Evolutionary conservation across 2,329 filamentous ascomycete genomes (phyloP).

Genomic region (Amauroascus niger): DNA sequence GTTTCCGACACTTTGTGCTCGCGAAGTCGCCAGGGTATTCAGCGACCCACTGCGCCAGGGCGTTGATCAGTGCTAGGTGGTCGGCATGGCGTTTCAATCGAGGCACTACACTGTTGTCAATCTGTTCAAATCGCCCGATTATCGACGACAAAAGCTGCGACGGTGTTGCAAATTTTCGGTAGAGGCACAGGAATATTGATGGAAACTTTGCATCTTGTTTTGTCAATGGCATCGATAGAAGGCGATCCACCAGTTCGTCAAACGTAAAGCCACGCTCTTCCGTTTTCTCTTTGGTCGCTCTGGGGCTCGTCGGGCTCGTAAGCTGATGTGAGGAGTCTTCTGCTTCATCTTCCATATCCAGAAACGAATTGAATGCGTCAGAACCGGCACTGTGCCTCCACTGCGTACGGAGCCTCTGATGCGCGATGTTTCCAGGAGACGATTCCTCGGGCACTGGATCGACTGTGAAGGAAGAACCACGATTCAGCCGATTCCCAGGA

Average conservation of each 20-base stretch:
- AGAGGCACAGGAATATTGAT: slow-evolving; percentile 81
- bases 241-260: slow-evolving; percentile 73
- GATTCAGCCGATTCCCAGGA: slow-evolving; percentile 30
- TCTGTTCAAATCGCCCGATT: slow-evolving; percentile 50
- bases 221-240: slow-evolving; percentile 70
- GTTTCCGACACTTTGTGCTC: slow-evolving; percentile 59
- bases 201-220: slow-evolving; percentile 83
- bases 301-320: slow-evolving; percentile 24
- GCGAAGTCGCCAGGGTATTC: slow-evolving; percentile 91
- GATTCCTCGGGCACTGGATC: slow-evolving; percentile 23
- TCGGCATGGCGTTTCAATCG: slow-evolving; percentile 68
- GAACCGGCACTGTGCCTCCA: slow-evolving; percentile 35
- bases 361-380: slow-evolving; percentile 35
- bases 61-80: slow-evolving; percentile 73
- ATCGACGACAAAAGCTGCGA: slow-evolving; percentile 68
- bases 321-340: slow-evolving; percentile 23
- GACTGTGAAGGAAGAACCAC: slow-evolving; percentile 22
- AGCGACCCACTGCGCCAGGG: slow-evolving; percentile 80
- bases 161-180: slow-evolving; percentile 85
- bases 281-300: slow-evolving; percentile 25
- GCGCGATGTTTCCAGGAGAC: slow-evolving; percentile 25
- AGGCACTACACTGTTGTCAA: slow-evolving; percentile 62
- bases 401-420: slow-evolving; percentile 28
- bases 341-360: slow-evolving; percentile 37
- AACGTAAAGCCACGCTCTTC: slow-evolving; percentile 35